These are phyloP conservation scores for Aureobasidium sp. DNA, from an alignment of 2,329 filamentous ascomycete genomes.

Conservation along the genomic window DNA sequence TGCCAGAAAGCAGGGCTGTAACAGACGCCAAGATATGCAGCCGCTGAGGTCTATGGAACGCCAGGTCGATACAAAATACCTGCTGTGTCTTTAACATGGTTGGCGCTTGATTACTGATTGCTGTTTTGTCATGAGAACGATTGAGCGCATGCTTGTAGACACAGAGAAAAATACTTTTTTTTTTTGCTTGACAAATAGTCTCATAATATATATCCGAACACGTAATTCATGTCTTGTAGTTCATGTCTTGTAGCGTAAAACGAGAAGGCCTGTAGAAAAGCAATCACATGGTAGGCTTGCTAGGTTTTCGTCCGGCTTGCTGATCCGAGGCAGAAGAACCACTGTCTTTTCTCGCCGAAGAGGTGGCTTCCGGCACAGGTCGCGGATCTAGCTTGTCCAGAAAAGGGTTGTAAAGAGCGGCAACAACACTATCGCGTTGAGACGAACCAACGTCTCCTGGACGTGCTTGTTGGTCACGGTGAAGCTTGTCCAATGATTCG, in stretches of 20 bases:
- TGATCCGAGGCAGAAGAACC: slow-evolving; percentile 11
- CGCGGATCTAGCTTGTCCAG: slow-evolving; percentile 40
- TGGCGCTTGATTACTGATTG: neutral
- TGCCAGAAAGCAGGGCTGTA: slow-evolving; percentile 5
- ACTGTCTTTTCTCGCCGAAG: slow-evolving; percentile 14
- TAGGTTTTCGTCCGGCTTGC: neutral
- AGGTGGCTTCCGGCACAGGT: slow-evolving; percentile 1
- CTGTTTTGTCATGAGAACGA: neutral
- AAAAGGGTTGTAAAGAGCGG: slow-evolving; percentile 52
- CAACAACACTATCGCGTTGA: slow-evolving; percentile 42
- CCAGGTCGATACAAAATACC: slow-evolving; percentile 6
- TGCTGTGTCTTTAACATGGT: neutral
- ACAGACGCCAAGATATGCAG: slow-evolving; percentile 12
- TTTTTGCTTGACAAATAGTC: neutral
- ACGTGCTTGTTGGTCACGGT: slow-evolving; percentile 64
- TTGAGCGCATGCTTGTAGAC: neutral
- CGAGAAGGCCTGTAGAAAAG: neutral
- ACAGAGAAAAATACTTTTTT: neutral
- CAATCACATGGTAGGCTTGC: neutral
- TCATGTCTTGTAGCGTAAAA: neutral
- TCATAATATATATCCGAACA: slow-evolving; percentile 1
- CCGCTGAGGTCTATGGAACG: slow-evolving; percentile 6
- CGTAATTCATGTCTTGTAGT: slow-evolving; percentile 9
- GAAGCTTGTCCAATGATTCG: slow-evolving; percentile 72
- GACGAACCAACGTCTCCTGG: slow-evolving; percentile 35